Conservation (phyloP, 1,139 yeast species). For the Debaryomyces fabryi region DNA sequence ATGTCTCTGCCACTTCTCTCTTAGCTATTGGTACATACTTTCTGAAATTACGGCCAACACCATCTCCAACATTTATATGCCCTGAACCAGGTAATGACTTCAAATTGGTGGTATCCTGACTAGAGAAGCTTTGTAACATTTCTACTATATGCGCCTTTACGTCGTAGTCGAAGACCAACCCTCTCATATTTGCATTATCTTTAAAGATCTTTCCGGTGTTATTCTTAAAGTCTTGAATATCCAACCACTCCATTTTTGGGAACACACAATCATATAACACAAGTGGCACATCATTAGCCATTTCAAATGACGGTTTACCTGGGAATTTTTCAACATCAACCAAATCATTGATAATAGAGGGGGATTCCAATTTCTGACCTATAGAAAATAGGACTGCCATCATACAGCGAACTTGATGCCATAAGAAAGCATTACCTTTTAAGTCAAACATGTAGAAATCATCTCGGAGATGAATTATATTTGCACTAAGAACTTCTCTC, state of each 20-base stretch:
- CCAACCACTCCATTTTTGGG: conserved; percentile 68
- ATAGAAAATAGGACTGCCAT: conserved; percentile 77
- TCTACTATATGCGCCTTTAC: conserved; percentile 37
- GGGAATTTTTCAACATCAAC: conserved; percentile 63
- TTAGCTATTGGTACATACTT: conserved; percentile 60
- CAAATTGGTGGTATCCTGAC: conserved; percentile 23
- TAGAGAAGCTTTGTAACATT: conserved; percentile 29
- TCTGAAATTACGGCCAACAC: conserved; percentile 59
- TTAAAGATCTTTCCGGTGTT: conserved; percentile 23
- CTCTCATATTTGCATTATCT: conserved; percentile 32
- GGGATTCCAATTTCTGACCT: conserved; percentile 75
- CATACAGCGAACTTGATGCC: conserved; percentile 99
- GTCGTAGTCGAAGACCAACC: conserved; percentile 36
- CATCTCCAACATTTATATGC: conserved; percentile 67
- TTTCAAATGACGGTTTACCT: conserved; percentile 76
- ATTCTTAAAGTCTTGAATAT: conserved; percentile 29
- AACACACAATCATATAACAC: conserved; percentile 87
- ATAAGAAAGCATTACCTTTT: conserved; percentile 86
- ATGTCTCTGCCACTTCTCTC: conserved; percentile 63
- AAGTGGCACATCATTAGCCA: conserved; percentile 92
- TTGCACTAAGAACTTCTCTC: conserved; percentile 58
- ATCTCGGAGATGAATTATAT: conserved; percentile 47
- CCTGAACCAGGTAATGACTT: conserved; percentile 27
- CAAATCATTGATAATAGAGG: conserved; percentile 58
- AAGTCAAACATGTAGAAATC: conserved; percentile 72